A percentile compares a stretch with the other conserved stretches of the same genome.
Conservation (phyloP, 176 grass and related monocot species). For the Oryza longistaminata region DNA sequence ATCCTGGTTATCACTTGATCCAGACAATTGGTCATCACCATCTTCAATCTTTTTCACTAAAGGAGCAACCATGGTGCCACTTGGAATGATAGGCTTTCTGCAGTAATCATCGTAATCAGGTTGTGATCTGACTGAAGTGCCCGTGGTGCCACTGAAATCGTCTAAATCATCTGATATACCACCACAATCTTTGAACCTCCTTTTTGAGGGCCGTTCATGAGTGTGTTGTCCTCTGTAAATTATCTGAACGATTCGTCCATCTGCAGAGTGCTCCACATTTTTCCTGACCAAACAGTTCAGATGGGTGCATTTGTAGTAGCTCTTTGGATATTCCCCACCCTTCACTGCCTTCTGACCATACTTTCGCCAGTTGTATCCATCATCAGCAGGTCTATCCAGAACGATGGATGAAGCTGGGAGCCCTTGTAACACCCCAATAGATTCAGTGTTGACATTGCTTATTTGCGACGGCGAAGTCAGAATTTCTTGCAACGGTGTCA, state of each 20-base stretch:
- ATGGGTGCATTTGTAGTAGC: slow-evolving; percentile 33
- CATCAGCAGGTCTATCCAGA: slow-evolving; percentile 41
- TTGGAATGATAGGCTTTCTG: not conserved
- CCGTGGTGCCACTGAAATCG: not conserved
- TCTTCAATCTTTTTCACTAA: not conserved
- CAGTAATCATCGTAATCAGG: not conserved
- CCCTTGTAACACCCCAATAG: slow-evolving; percentile 25
- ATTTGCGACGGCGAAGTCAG: slow-evolving; percentile 11
- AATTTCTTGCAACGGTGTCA: slow-evolving; percentile 8
- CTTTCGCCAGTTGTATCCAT: slow-evolving; percentile 37
- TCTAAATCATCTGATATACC: slow-evolving; percentile 20
- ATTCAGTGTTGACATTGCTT: slow-evolving; percentile 20
- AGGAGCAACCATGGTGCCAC: not conserved
- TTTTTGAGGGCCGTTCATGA: slow-evolving; percentile 26
- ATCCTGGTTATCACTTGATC: slow-evolving; percentile 29
- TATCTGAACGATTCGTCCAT: slow-evolving; percentile 38
- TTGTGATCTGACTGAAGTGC: slow-evolving; percentile 30
- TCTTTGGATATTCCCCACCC: slow-evolving; percentile 17
- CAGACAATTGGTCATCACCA: slow-evolving; percentile 17
- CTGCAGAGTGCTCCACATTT: slow-evolving; percentile 29
- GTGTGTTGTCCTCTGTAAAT: slow-evolving; percentile 38
- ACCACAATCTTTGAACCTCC: slow-evolving; percentile 6
- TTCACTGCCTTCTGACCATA: slow-evolving; percentile 28
- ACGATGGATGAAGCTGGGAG: slow-evolving; percentile 18
- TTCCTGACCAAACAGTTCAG: slow-evolving; percentile 27